Evolutionary conservation across 805 yeast genomes (phyloP).

Genomic region (Lipomyces mesembrius): DNA sequence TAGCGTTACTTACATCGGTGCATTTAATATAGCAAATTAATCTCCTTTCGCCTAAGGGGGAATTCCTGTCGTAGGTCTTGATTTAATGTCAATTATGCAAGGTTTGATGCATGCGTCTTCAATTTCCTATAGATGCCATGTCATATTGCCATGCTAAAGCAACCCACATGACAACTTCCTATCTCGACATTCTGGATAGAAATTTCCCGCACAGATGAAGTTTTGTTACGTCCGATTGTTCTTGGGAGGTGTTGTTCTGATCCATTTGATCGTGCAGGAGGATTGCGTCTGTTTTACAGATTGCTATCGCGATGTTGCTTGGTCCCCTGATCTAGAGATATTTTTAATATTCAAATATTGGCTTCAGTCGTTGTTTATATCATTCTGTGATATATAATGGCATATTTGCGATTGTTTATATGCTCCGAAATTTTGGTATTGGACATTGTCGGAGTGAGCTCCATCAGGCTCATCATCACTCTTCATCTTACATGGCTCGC

Average conservation of each 20-base stretch:
- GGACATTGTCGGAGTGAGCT: too few species aligned
- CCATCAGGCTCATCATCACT: too few species aligned
- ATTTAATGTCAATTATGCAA: constrained; percentile 14
- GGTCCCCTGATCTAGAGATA: constrained; percentile 18
- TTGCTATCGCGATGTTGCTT: constrained; percentile 6
- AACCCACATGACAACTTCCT: not conserved
- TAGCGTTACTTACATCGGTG: not conserved
- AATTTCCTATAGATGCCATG: constrained; percentile 21
- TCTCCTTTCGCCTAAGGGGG: not conserved
- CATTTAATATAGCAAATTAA: not conserved
- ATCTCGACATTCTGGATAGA: not conserved
- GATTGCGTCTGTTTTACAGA: not conserved
- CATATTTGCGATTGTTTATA: too few species aligned
- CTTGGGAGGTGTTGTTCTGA: not conserved
- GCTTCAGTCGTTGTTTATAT: not conserved
- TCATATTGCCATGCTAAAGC: constrained; percentile 37
- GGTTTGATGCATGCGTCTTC: constrained; percentile 34
- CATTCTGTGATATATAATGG: not conserved
- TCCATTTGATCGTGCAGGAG: constrained; percentile 6
- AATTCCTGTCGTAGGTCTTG: not conserved
- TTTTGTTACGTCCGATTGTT: not conserved
- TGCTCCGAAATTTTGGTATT: too few species aligned
- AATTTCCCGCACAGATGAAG: not conserved
- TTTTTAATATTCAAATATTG: not conserved
- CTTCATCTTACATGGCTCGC: too few species aligned